These are phyloP conservation scores for Rhizoclosmatium globosum DNA, from an alignment of 192 early-diverging fungal genomes.

Conservation along the genomic window DNA sequence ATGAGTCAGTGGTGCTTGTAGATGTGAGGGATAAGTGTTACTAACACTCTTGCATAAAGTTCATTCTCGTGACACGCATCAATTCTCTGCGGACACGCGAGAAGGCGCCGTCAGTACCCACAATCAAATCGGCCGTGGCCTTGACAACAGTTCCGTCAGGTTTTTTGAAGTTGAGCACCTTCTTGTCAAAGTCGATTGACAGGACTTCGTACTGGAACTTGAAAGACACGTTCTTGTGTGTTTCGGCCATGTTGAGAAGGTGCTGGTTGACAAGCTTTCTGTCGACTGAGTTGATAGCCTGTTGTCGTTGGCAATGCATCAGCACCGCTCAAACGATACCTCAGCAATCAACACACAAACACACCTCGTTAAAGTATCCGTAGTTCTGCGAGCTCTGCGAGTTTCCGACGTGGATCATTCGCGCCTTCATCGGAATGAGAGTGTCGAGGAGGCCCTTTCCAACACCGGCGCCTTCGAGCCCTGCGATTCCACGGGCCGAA, in stretches of 20 bases:
- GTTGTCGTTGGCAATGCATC: not conserved
- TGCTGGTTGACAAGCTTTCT: slow-evolving; percentile 82
- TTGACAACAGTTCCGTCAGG: slow-evolving; percentile 69
- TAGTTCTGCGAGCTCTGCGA: slow-evolving; percentile 82
- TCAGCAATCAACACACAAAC: not conserved
- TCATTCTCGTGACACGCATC: slow-evolving; percentile 81
- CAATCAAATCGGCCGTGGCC: slow-evolving; percentile 73
- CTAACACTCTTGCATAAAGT: slow-evolving; percentile 76
- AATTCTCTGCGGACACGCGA: slow-evolving; percentile 81
- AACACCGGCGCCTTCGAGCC: slow-evolving; percentile 73
- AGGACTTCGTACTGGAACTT: slow-evolving; percentile 79
- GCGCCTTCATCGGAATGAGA: slow-evolving; percentile 89
- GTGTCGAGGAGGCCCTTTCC: slow-evolving; percentile 68
- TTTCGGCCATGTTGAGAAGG: slow-evolving; percentile 78
- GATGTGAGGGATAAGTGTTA: not conserved
- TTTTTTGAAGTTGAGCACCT: slow-evolving; percentile 57
- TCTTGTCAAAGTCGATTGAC: slow-evolving; percentile 76
- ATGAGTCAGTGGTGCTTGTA: slow-evolving; percentile 32
- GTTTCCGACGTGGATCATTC: slow-evolving; percentile 89
- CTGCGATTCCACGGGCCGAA: slow-evolving; percentile 84
- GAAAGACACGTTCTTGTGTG: slow-evolving; percentile 71
- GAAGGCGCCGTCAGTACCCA: slow-evolving; percentile 49
- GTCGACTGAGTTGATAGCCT: slow-evolving; percentile 95
- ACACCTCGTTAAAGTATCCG: slow-evolving; percentile 85
- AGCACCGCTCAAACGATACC: not conserved